Evolutionary conservation across 176 grass and related monocot genomes (phyloP), one percentile per base, ranked within the genome.

Genomic region (Tuctoria greenei): DNA sequence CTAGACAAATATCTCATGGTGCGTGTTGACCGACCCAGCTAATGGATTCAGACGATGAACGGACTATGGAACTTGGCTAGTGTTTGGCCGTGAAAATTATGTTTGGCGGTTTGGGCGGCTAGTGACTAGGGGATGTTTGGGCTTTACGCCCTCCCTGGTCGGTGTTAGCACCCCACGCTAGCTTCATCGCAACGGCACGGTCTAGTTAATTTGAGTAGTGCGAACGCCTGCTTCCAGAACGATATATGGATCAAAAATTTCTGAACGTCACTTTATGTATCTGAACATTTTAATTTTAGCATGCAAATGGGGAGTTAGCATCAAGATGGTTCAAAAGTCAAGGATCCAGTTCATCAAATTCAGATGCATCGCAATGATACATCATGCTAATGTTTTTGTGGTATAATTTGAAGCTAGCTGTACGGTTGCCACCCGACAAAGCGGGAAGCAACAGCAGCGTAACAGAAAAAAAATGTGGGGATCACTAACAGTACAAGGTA

Each of bases 1-100:
- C 61, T 95, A 39, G 80, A 95, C 66, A 74, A 86, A 54, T 92
- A 92, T 90, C 76, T 92, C 34, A 72, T 87, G 34, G 84, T 86
- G 65, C 87, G 84, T 76, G 84, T 82, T 67, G 71, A 84, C 39
- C 64, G 41, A 31, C 75, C 77, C 17, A 90, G 79, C 52, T 82
- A 86, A 74, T 41, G 17, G 44, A 55, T 4, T n/a, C 7, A 24
- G 36, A 5, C 8, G 73, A 75, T 74, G 24, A 41, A 69, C 70
- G 27, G 14, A 70, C 61, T 24, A 63, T 44, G 68, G 69, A 61
- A 36, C 28, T 34, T 24, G 2, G 4, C 44, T 28, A 12, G 35
- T 54, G 27, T 23, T 51, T 21, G 16, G 23, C 31, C 34, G 16
- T 69, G 7, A 12, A 61, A 43, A n/a, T 1, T 8, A 38, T 4